Evolutionary conservation across 2,329 filamentous ascomycete genomes (phyloP).

Genomic region (Sclerotinia minor): DNA sequence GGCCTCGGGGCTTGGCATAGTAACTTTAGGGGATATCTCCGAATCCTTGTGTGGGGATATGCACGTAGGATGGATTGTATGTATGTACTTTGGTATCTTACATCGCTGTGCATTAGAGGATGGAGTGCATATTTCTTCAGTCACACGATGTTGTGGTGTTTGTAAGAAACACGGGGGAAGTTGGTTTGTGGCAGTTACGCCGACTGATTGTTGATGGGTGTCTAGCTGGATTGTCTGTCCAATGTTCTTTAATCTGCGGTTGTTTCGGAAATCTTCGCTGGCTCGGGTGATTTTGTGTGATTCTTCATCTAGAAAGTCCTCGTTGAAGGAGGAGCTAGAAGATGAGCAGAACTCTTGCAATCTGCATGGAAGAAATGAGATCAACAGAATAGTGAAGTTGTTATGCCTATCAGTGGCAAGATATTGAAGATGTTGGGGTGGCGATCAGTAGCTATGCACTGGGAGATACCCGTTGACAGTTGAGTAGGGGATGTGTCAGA

Average conservation of each 20-base stretch:
- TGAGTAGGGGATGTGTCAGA: not conserved
- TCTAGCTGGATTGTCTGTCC: not conserved
- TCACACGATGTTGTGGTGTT: not conserved
- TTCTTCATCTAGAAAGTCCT: too few species aligned
- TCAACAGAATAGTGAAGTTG: not conserved
- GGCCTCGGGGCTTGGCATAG: conserved; percentile 7
- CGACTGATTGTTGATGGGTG: not conserved
- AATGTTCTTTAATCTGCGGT: not conserved
- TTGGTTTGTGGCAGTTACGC: not conserved
- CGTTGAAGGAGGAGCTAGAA: not conserved
- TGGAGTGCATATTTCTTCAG: not conserved
- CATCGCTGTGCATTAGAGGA: not conserved
- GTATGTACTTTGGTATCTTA: not conserved
- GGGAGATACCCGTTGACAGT: not conserved
- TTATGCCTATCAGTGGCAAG: not conserved
- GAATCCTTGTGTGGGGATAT: not conserved
- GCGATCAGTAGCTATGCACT: not conserved
- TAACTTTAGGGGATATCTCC: not conserved
- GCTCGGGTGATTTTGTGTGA: not conserved
- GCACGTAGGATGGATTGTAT: not conserved
- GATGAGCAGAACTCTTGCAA: not conserved
- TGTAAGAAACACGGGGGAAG: too few species aligned
- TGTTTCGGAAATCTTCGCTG: not conserved
- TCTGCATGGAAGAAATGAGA: not conserved
- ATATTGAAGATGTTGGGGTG: not conserved